Conservation (phyloP, 2,329 filamentous ascomycete species). For the Emmonsiellopsis sp. region DNA sequence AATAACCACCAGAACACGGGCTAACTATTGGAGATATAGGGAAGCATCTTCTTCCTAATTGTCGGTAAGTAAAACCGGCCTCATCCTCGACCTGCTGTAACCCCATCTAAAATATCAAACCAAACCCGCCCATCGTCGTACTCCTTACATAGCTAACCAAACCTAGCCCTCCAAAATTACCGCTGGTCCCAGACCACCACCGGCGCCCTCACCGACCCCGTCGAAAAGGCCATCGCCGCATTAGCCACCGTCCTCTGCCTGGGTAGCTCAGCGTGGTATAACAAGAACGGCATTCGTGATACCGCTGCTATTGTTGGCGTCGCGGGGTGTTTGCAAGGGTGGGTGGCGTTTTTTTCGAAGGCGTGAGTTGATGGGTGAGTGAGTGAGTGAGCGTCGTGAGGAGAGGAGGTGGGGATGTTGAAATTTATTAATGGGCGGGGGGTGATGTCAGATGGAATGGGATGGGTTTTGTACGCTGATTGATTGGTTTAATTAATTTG, state of each 20-base stretch:
- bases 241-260: conserved; percentile 19
- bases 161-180: conserved; percentile 18
- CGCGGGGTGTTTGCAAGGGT: conserved; percentile 2
- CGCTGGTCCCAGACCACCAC: conserved; percentile 16
- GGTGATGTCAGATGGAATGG: not conserved
- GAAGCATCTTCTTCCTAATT: conserved; percentile 18
- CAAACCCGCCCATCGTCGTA: not conserved
- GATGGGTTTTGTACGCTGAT: not conserved
- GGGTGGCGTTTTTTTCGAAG: conserved; percentile 10
- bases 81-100: not conserved
- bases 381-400: not conserved
- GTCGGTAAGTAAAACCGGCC: conserved; percentile 11
- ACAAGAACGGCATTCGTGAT: conserved; percentile 17
- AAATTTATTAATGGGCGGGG: not conserved
- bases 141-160: not conserved
- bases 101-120: not conserved
- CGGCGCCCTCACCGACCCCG: conserved; percentile 16
- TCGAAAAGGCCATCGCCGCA: conserved; percentile 21
- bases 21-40: conserved; percentile 7
- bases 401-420: not conserved
- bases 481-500: not conserved
- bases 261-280: conserved; percentile 23
- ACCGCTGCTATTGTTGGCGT: conserved; percentile 18
- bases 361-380: not conserved
- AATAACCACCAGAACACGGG: too few relatives aligned